Base-by-base conservation (phyloP, 306 rosid genomes). In the Castanea sativa region DNA sequence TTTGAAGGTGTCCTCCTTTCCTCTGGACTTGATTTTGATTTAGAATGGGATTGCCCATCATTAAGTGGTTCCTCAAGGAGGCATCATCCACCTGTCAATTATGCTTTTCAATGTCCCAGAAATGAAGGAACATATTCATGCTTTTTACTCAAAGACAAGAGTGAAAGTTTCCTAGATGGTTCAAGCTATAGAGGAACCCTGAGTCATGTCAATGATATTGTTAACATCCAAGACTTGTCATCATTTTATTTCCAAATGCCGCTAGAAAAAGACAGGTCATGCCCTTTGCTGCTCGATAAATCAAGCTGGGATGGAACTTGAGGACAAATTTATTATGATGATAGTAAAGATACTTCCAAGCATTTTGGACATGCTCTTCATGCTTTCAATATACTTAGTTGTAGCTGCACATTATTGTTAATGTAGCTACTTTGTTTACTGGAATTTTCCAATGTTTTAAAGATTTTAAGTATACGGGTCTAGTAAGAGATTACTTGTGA, bases 1-100 rank as follows among this genome's bases (percentile, higher is more conserved):
- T 33, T 73, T 7, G 84, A 89, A 81, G 76, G 85, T 84, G 72
- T 88, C 77, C 72, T 78, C 76, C 69, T 80, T 79, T 58, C 86
- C 35, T 82, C 92, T 55, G 74, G 80, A 61, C 73, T 73, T 1
- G 73, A 76, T 71, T 72, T 86, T 75, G 63, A 76, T 71, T 64
- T 88, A 53, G 85, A 85, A 43, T 74, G 65, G 64, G 65, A 75
- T 71, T 75, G 35, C 55, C 63, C 78, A 75, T 81, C 91, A 49
- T 83, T 81, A 64, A 69, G 79, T 60, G 20, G 76, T 59, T 83
- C 80, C 78, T 85, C 69, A 33, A 53, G 67, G 32, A 86, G 85
- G 52, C 73, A 69, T 79, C 82, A 8, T 56, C 59, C 68, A 70
- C 51, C 91, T 82, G 49, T 75, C 61, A 58, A 76, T 71, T 81